Conservation (phyloP, 306 rosid genomes). For the Gillenia trifoliata region DNA sequence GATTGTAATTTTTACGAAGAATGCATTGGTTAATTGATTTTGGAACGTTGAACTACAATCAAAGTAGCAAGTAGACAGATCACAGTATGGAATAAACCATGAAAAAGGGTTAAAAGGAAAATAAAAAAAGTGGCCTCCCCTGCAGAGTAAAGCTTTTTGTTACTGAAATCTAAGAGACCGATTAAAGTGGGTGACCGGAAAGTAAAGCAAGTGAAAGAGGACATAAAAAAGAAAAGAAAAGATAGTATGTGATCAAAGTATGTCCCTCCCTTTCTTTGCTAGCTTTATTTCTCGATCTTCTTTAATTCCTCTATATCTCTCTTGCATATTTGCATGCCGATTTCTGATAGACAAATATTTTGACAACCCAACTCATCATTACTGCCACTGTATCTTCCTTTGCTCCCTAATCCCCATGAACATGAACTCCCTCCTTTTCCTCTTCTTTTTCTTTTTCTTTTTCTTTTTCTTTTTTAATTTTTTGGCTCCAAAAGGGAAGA, state of each 20-base stretch:
- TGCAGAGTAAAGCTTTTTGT: slow-evolving; percentile 38
- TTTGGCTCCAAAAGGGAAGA: slow-evolving; percentile 6
- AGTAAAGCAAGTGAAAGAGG: slow-evolving; percentile 45
- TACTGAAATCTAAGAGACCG: slow-evolving; percentile 77
- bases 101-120: slow-evolving; percentile 15
- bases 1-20: neutral
- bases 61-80: slow-evolving; percentile 18
- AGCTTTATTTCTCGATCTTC: neutral
- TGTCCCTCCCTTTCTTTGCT: neutral
- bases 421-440: slow-evolving; percentile 21
- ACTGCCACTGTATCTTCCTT: slow-evolving; percentile 48
- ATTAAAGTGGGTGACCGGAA: slow-evolving; percentile 57
- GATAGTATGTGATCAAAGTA: slow-evolving; percentile 17
- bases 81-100: slow-evolving; percentile 14
- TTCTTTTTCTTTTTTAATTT: slow-evolving; percentile 7
- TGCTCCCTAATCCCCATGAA: slow-evolving; percentile 62
- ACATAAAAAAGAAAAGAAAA: slow-evolving; percentile 27
- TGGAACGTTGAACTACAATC: neutral
- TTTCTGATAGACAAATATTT: neutral
- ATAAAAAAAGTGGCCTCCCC: slow-evolving; percentile 11
- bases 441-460: slow-evolving; percentile 17
- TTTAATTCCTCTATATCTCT: slow-evolving; percentile 21
- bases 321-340: slow-evolving; percentile 44
- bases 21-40: neutral
- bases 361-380: slow-evolving; percentile 60